These are phyloP conservation scores for Rutidosis leptorrhynchoides DNA, from an alignment of 129 eudicot species.

Conservation along the genomic window DNA sequence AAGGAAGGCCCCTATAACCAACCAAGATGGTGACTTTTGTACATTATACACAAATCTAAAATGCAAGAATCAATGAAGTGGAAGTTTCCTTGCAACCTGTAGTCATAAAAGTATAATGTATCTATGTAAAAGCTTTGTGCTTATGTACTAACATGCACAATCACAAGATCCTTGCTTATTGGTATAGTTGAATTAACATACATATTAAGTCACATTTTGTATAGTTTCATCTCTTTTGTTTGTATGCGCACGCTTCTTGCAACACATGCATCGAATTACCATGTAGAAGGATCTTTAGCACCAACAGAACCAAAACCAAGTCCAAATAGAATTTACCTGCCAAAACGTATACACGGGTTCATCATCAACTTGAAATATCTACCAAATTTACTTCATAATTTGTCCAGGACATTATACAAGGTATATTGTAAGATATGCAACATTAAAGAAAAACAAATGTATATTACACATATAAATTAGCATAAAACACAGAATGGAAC, in stretches of 20 bases:
- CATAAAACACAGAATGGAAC: slow-evolving; percentile 25
- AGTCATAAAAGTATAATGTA: slow-evolving; percentile 18
- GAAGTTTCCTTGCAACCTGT: slow-evolving; percentile 24
- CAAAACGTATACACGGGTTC: slow-evolving; percentile 25
- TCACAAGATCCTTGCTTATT: slow-evolving; percentile 15
- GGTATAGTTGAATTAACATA: background rate
- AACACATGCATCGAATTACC: slow-evolving; percentile 27
- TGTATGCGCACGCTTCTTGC: slow-evolving; percentile 12
- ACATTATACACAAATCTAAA: slow-evolving; percentile 10
- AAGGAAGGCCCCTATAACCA: too few relatives aligned
- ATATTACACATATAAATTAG: slow-evolving; percentile 26
- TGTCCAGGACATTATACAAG: slow-evolving; percentile 4
- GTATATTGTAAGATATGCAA: slow-evolving; percentile 19
- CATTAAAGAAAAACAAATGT: slow-evolving; percentile 12
- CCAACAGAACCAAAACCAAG: slow-evolving; percentile 4
- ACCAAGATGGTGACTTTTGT: background rate
- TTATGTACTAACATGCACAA: slow-evolving; percentile 19
- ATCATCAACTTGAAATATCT: slow-evolving; percentile 23
- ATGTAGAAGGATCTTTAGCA: slow-evolving; percentile 18
- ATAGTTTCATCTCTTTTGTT: slow-evolving; percentile 22
- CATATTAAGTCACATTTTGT: slow-evolving; percentile 22
- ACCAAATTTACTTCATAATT: slow-evolving; percentile 3
- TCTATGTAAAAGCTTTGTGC: background rate
- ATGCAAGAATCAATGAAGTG: slow-evolving; percentile 11
- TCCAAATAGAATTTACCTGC: slow-evolving; percentile 29